Conservation (phyloP, 2,329 filamentous ascomycete species). For the Colletotrichum musae region DNA sequence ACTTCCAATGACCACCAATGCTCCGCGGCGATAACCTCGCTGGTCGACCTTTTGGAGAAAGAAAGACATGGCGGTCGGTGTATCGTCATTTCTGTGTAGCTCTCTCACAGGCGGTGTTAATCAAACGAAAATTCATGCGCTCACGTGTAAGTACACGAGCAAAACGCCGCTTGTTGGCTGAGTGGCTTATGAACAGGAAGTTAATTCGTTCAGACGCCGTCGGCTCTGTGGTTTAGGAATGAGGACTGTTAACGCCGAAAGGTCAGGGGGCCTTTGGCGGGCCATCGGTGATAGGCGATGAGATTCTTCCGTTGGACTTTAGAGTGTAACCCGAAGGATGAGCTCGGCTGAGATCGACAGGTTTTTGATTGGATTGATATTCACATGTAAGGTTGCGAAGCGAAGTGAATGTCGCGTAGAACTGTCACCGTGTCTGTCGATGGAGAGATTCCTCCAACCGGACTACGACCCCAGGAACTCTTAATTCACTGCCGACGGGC, state of each 20-base stretch:
- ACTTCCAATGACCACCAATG: background rate
- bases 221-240: background rate
- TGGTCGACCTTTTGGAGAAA: background rate
- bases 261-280: background rate
- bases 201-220: background rate
- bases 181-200: background rate
- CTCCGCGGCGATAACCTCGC: slow-evolving; percentile 15
- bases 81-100: no score
- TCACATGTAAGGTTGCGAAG: background rate
- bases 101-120: no score
- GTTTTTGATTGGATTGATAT: background rate
- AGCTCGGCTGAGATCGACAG: background rate
- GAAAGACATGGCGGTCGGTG: no score
- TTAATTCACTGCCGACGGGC: slow-evolving; percentile 1
- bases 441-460: background rate
- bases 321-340: slow-evolving; percentile 10
- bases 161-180: background rate
- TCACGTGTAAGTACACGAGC: no score
- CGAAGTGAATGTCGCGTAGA: background rate
- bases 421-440: background rate
- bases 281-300: slow-evolving; percentile 37
- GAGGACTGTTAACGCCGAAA: slow-evolving; percentile 26
- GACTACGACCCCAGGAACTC: slow-evolving; percentile 19
- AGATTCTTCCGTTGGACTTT: slow-evolving; percentile 23
- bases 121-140: no score